These are phyloP conservation scores for Monosporascus sp. DNA, from an alignment of 2,329 filamentous ascomycete genomes.

Conservation along the genomic window DNA sequence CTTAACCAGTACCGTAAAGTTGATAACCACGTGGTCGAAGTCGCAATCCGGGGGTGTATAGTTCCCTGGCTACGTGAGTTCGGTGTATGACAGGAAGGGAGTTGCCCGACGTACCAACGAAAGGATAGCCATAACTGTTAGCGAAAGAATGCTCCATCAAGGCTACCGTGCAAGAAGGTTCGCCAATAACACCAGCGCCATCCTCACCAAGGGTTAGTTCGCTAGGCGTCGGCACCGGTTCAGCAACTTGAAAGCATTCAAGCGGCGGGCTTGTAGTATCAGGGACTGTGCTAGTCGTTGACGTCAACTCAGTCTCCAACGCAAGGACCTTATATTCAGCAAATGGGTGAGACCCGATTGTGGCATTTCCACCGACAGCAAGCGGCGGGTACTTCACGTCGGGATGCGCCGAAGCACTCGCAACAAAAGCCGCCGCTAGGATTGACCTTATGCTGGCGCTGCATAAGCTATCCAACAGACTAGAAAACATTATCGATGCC, in stretches of 20 bases:
- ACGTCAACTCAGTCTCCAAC: conserved; percentile 1
- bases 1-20: conserved; percentile 65
- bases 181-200: conserved; percentile 14
- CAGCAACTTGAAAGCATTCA: conserved; percentile 64
- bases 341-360: conserved; percentile 14
- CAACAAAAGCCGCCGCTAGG: conserved; percentile 7
- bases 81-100: background rate
- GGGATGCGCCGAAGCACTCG: conserved; percentile 10
- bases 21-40: conserved; percentile 71
- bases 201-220: conserved; percentile 10
- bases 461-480: background rate
- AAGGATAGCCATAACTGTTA: conserved; percentile 67
- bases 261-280: conserved; percentile 27
- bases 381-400: conserved; percentile 8
- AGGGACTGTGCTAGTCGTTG: conserved; percentile 6
- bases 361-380: conserved; percentile 1
- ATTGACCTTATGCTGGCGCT: conserved; percentile 5
- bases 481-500: background rate
- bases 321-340: conserved; percentile 15
- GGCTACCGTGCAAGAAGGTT: conserved; percentile 43
- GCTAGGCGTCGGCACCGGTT: conserved; percentile 53
- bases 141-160: conserved; percentile 69
- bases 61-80: conserved; percentile 36
- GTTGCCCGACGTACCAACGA: conserved; percentile 50
- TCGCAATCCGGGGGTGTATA: conserved; percentile 63